These are phyloP conservation scores for Termitomyces sp. DNA, from an alignment of 768 basidiomycete genomes.

Conservation along the genomic window DNA sequence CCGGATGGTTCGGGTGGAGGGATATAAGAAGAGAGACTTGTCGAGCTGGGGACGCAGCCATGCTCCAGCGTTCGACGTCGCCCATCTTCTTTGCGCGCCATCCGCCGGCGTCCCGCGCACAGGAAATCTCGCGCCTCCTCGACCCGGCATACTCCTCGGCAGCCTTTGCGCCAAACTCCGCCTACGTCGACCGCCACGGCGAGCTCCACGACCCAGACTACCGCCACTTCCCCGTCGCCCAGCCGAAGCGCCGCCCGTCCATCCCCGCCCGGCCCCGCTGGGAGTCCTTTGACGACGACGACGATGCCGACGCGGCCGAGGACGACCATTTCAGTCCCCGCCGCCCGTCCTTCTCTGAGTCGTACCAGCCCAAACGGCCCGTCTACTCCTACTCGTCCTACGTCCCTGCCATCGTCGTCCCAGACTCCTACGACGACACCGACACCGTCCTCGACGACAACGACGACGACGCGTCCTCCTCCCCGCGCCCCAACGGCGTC, in stretches of 20 bases:
- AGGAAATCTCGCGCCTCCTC: conserved; percentile 59
- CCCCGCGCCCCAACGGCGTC: conserved; percentile 22
- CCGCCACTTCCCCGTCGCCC: conserved; percentile 52
- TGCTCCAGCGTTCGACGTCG: conserved; percentile 14
- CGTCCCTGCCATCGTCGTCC: conserved; percentile 17
- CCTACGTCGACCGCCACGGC: conserved; percentile 59
- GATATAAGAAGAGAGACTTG: conserved; percentile 7
- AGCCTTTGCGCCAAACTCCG: conserved; percentile 26
- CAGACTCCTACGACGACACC: conserved; percentile 27
- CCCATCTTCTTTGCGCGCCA: conserved; percentile 12
- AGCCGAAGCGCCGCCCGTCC: conserved; percentile 17
- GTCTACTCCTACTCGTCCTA: conserved; percentile 8
- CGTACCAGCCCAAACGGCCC: conserved; percentile 12
- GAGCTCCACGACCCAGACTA: conserved; percentile 69
- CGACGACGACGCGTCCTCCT: conserved; percentile 19
- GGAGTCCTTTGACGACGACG: conserved; percentile 28
- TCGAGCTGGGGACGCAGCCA: neutral
- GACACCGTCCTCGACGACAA: conserved; percentile 27
- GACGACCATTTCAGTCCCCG: conserved; percentile 5
- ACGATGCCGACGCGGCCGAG: conserved; percentile 23
- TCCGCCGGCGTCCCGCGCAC: conserved; percentile 20
- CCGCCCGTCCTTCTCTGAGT: conserved; percentile 8
- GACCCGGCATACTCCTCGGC: conserved; percentile 56
- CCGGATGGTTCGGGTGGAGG: conserved; percentile 13
- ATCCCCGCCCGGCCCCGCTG: conserved; percentile 25